A percentile compares a stretch with the other conserved stretches of the same genome.
phyloP scores from a whole-genome alignment of 78 protist genomes.

The Dictyostelium brefeldianum region DNA sequence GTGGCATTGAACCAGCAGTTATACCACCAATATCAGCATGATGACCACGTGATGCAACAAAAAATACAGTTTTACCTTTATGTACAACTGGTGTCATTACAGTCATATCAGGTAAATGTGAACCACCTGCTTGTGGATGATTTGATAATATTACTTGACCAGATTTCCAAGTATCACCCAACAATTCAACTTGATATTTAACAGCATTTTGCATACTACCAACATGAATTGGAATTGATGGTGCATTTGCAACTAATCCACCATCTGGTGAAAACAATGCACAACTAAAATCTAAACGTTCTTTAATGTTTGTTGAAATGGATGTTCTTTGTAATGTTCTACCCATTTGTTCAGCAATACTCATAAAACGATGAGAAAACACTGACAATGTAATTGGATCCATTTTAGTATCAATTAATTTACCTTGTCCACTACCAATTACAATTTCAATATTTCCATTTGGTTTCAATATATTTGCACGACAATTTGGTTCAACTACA shows the following conservation, averaged over 20 bases:
- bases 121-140: slow-evolving; percentile 97
- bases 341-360: slow-evolving; percentile 99
- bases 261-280: slow-evolving; percentile 96
- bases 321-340: slow-evolving; percentile 95
- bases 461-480: slow-evolving; percentile 58
- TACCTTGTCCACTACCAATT: slow-evolving; percentile 44
- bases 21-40: slow-evolving; percentile 99
- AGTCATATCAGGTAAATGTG: slow-evolving; percentile 98
- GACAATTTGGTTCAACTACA: slow-evolving; percentile 90
- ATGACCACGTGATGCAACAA: slow-evolving; percentile 97
- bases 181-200: slow-evolving; percentile 56
- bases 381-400: slow-evolving; percentile 91
- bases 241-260: slow-evolving; percentile 98
- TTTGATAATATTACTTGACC: slow-evolving; percentile 96
- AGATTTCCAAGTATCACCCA: slow-evolving; percentile 61
- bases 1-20: slow-evolving; percentile 98
- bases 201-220: slow-evolving; percentile 97
- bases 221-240: slow-evolving; percentile 97
- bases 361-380: slow-evolving; percentile 96
- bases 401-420: slow-evolving; percentile 23
- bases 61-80: slow-evolving; percentile 88
- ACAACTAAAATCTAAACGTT: slow-evolving; percentile 96
- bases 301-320: slow-evolving; percentile 96
- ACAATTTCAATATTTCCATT: slow-evolving; percentile 88
- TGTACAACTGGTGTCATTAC: slow-evolving; percentile 96